Evolutionary conservation across 2,329 filamentous ascomycete species (phyloP).

Genomic region (Myriangium duriaei): DNA sequence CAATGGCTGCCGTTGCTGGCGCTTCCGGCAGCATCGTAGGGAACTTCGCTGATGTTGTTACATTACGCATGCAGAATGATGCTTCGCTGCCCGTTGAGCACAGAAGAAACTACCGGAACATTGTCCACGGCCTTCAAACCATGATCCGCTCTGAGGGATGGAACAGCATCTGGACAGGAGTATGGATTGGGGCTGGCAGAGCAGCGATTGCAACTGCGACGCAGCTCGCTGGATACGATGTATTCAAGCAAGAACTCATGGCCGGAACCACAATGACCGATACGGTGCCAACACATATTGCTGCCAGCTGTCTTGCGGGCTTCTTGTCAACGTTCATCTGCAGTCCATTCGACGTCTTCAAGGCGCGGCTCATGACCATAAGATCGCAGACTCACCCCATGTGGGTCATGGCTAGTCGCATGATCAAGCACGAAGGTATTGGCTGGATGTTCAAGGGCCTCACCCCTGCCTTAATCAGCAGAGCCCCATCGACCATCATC

Average conservation of each 20-base stretch:
- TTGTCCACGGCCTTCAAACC: slow-evolving; percentile 14
- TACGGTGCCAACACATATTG: slow-evolving; percentile 14
- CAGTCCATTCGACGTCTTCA: slow-evolving; percentile 17
- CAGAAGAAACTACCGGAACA: slow-evolving; percentile 15
- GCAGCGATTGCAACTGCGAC: slow-evolving; percentile 14
- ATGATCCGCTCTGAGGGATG: slow-evolving; percentile 16
- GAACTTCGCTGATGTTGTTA: slow-evolving; percentile 16
- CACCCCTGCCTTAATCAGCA: slow-evolving; percentile 16
- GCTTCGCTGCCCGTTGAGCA: slow-evolving; percentile 12
- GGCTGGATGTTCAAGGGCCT: slow-evolving; percentile 17
- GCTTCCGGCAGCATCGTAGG: slow-evolving; percentile 14
- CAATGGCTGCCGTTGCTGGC: slow-evolving; percentile 14
- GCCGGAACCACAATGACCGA: slow-evolving; percentile 14
- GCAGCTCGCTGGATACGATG: slow-evolving; percentile 16
- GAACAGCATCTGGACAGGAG: slow-evolving; percentile 17
- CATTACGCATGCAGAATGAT: slow-evolving; percentile 16
- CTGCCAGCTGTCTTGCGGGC: slow-evolving; percentile 15
- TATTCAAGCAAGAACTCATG: slow-evolving; percentile 16
- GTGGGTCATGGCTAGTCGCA: slow-evolving; percentile 12
- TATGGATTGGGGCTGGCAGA: slow-evolving; percentile 15
- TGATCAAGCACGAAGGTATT: slow-evolving; percentile 14
- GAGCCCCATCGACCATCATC: slow-evolving; percentile 16
- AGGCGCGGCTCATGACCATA: slow-evolving; percentile 15
- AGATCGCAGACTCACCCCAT: slow-evolving; percentile 12
- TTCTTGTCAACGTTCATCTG: slow-evolving; percentile 17